These are phyloP conservation scores for Hypholoma sublateritium DNA, from an alignment of 768 basidiomycete species.

Conservation along the genomic window DNA sequence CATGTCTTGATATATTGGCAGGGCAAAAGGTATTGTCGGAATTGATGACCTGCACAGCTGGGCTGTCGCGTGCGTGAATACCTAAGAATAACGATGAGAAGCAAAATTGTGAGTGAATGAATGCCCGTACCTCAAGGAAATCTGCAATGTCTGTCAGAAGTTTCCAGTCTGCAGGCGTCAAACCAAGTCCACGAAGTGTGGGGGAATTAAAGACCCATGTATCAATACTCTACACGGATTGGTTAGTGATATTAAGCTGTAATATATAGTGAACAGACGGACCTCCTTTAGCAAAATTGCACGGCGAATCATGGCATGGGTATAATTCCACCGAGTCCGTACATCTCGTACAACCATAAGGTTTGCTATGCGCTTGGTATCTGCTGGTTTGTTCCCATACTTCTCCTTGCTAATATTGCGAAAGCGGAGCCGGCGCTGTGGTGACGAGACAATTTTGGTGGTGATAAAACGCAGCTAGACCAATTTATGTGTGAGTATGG, in stretches of 20 bases:
- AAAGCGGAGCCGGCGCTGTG: slow-evolving; percentile 24
- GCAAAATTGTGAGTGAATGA: no score
- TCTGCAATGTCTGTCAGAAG: slow-evolving; percentile 13
- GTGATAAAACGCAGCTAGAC: slow-evolving; percentile 29
- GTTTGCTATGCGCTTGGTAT: background rate
- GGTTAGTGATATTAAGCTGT: background rate
- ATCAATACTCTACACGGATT: slow-evolving; percentile 23
- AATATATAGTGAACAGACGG: no score
- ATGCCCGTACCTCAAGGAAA: slow-evolving; percentile 18
- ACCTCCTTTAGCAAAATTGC: slow-evolving; percentile 24
- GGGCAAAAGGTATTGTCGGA: slow-evolving; percentile 30
- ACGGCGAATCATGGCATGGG: slow-evolving; percentile 31
- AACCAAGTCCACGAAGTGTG: slow-evolving; percentile 6
- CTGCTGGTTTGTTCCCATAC: slow-evolving; percentile 5
- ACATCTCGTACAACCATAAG: slow-evolving; percentile 33
- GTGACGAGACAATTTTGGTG: slow-evolving; percentile 30
- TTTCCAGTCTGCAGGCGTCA: slow-evolving; percentile 19
- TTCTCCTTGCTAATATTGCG: slow-evolving; percentile 10
- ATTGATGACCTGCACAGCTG: slow-evolving; percentile 23
- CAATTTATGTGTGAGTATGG: no score
- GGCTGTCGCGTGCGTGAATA: slow-evolving; percentile 28
- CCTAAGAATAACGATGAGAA: slow-evolving; percentile 8
- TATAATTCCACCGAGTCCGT: slow-evolving; percentile 32
- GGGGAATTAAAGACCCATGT: slow-evolving; percentile 17
- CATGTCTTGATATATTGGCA: slow-evolving; percentile 29